Base-by-base conservation (phyloP, 2,329 filamentous ascomycete genomes). In the Aspergillus luchuensis region DNA sequence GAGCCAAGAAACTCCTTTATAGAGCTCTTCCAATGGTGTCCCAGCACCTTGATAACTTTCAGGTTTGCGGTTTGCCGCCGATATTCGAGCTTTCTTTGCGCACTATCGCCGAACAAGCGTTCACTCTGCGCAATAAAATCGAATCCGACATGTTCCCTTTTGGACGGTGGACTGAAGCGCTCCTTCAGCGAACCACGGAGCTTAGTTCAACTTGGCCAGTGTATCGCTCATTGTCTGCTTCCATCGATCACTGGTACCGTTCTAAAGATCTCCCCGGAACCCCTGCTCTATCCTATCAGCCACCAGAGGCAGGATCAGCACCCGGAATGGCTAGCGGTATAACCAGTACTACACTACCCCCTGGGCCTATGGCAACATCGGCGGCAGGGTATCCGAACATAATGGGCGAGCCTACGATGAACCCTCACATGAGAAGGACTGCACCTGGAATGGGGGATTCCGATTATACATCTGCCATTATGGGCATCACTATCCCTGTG, bases 1-100 rank as follows among this genome's bases (percentile, higher is more conserved):
- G 72, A 2, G 72, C 74, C 8, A 75, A 73, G 67, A 76, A 76
- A 55, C 64, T 78, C 5, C 71, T 78, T 2, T 76, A 72, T 45
- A 67, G 73, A 8, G 71, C 69, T 2, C 64, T 77, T n/a, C 66
- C 69, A 8, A 73, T 78, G 58, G 58, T 78, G 5, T 68, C 71
- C 8, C 72, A 76, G 43, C 75, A 77, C 57, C 56, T 74, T 17
- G 74, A 78, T 11, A 76, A 77, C 45, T 78, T 79, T 49, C 67
- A 67, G 8, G 67, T 69, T 53, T 77, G 73, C 56, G 71, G 70
- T 21, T 62, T 78, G 4, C 76, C 76, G 2, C 76, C 76, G 1
- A 57, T 78, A 10, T 77, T 78, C 23, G 76, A 79, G 59, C 67
- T 72, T 17, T 61, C 69, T 4, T 58, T 78, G 25, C 74, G 71